These are phyloP conservation scores for Lanmaoa pseudosensibilis DNA, from an alignment of 768 basidiomycete species.

Conservation along the genomic window DNA sequence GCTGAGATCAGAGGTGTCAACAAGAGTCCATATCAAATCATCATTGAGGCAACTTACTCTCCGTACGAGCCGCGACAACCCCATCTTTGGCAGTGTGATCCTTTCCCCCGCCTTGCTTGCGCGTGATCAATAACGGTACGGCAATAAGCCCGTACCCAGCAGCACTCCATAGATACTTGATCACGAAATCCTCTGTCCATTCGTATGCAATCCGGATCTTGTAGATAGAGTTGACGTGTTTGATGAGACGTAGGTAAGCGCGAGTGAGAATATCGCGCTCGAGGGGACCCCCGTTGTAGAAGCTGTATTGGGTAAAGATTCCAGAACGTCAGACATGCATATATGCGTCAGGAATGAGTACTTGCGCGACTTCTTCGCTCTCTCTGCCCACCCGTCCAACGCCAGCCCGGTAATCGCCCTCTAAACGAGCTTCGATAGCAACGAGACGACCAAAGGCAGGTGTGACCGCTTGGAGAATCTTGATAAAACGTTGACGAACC, in stretches of 20 bases:
- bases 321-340: not conserved
- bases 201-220: slow-evolving; percentile 91
- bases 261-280: slow-evolving; percentile 80
- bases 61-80: slow-evolving; percentile 49
- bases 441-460: slow-evolving; percentile 92
- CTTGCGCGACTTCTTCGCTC: slow-evolving; percentile 89
- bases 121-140: slow-evolving; percentile 80
- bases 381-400: slow-evolving; percentile 86
- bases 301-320: slow-evolving; percentile 43
- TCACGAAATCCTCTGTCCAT: slow-evolving; percentile 96
- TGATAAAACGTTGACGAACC: not conserved
- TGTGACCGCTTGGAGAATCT: slow-evolving; percentile 79
- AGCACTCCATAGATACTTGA: slow-evolving; percentile 96
- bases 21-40: not conserved
- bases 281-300: slow-evolving; percentile 85
- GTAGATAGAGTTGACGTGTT: slow-evolving; percentile 90
- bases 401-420: slow-evolving; percentile 90
- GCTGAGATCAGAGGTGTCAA: slow-evolving; percentile 37
- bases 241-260: slow-evolving; percentile 78
- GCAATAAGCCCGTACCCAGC: slow-evolving; percentile 90
- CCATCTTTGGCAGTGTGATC: slow-evolving; percentile 23
- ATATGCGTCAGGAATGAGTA: slow-evolving; percentile 14
- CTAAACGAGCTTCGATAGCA: slow-evolving; percentile 79
- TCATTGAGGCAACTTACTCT: slow-evolving; percentile 36
- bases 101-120: slow-evolving; percentile 27